Base-by-base conservation (phyloP, 2,329 filamentous ascomycete genomes). In the Paecilomyces sp. region DNA sequence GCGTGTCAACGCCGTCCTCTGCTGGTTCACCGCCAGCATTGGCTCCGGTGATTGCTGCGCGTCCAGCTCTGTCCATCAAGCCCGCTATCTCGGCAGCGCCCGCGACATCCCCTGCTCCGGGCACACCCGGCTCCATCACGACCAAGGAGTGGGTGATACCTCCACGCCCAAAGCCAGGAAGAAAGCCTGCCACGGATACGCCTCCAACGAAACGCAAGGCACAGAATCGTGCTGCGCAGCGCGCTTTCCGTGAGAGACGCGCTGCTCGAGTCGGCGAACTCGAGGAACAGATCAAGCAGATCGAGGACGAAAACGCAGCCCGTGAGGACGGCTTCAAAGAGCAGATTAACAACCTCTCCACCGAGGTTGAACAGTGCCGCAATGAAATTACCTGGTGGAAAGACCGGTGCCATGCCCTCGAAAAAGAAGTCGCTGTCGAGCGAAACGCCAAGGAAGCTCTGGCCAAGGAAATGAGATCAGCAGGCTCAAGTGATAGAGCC, bases 131-230 rank as follows among this genome's bases (percentile, higher is more conserved):
- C 57, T 79, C 81, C 57, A 85, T 92, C 73, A 93, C 90, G 36
- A 89, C 85, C 67, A 92, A 88, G 74, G 89, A 93, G 85, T 94
- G 90, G 90, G 83, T 93, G 25, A 87, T 94, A 53, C 90, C 90
- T 25, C 90, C 90, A 30, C 84, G 90, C 62, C 90, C 90, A 54
- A 93, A 92, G 80, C 93, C 94, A 24, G 93, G 93, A 55, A 87
- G 93, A 67, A 97, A 97, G 81, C 92, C 93, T 2, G 91, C 91
- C 54, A 95, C 91, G 36, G 92, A 97, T 71, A 95, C 92, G 57
- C 92, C 92, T 13, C 90, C 90, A 1, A 96, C 92, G 52, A 96
- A 96, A 79, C 86, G 94, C 65, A 95, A 97, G 80, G 90, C 91
- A 1, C 94, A 97, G 78, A 97, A 97, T 74, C 85, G 94, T 61